These are phyloP conservation scores for Backusella mclennaniae DNA, from an alignment of 192 early-diverging fungal species.

Conservation along the genomic window DNA sequence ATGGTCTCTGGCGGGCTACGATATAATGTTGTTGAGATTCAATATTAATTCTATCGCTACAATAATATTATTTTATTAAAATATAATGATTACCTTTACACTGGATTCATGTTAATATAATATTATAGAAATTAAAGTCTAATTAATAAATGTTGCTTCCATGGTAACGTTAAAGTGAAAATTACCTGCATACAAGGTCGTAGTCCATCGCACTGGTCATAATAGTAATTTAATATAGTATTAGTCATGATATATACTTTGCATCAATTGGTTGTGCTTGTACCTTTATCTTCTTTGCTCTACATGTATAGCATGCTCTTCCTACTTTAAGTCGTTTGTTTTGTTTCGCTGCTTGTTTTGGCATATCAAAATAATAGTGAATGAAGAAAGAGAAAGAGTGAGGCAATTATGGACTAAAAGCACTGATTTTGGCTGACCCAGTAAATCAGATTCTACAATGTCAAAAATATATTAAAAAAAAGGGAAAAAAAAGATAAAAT, in stretches of 20 bases:
- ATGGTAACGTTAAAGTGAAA: not conserved
- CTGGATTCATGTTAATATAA: not conserved
- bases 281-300: constrained; percentile 25
- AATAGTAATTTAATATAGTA: not conserved
- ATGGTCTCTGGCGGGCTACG: constrained; percentile 30
- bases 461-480: constrained; percentile 12
- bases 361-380: not conserved
- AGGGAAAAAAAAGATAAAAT: constrained; percentile 1
- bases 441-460: not conserved
- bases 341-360: constrained; percentile 6
- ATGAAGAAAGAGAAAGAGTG: not conserved
- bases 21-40: not conserved
- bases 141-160: not conserved
- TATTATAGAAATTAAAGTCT: not conserved
- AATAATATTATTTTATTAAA: not conserved
- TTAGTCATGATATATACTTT: not conserved
- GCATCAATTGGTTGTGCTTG: not conserved
- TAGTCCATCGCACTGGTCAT: constrained; percentile 26
- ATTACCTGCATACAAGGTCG: constrained; percentile 31
- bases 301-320: constrained; percentile 22
- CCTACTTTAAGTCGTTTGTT: constrained; percentile 20
- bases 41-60: not conserved
- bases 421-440: not conserved
- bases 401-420: not conserved
- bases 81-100: constrained; percentile 19